phyloP scores from a whole-genome alignment of 2,329 filamentous ascomycete species.

The Arthrobotrys pseudoclavata region DNA sequence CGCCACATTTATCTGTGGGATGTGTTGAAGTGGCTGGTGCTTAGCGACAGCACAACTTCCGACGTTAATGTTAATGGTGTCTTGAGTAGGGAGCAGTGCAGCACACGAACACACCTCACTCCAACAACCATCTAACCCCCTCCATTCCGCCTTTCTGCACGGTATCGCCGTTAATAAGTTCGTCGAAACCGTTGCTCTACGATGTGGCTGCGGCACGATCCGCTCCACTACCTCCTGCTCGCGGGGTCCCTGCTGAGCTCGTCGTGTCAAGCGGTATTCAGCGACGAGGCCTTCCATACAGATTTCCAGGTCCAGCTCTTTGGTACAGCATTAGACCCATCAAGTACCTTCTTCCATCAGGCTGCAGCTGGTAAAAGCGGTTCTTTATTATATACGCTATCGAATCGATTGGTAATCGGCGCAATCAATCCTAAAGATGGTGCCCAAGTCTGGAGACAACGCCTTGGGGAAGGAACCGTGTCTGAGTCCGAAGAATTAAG shows the following conservation, averaged over 20 bases:
- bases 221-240: slow-evolving; percentile 56
- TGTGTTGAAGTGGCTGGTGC: slow-evolving; percentile 45
- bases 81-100: slow-evolving; percentile 5
- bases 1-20: slow-evolving; percentile 19
- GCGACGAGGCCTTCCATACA: slow-evolving; percentile 89
- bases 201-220: slow-evolving; percentile 58
- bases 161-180: slow-evolving; percentile 16
- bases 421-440: slow-evolving; percentile 91
- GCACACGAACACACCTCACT: slow-evolving; percentile 43
- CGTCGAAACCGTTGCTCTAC: slow-evolving; percentile 32
- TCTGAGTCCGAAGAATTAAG: slow-evolving; percentile 57
- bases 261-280: slow-evolving; percentile 78
- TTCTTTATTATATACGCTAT: slow-evolving; percentile 90
- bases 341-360: slow-evolving; percentile 94
- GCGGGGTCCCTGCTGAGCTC: slow-evolving; percentile 68
- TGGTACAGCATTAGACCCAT: slow-evolving; percentile 79
- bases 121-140: slow-evolving; percentile 25
- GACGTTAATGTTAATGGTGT: slow-evolving; percentile 30
- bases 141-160: slow-evolving; percentile 30
- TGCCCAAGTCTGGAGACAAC: slow-evolving; percentile 86
- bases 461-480: slow-evolving; percentile 70
- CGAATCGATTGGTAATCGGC: slow-evolving; percentile 84
- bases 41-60: slow-evolving; percentile 51
- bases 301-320: slow-evolving; percentile 94
- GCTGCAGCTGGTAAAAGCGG: slow-evolving; percentile 85